phyloP scores from a whole-genome alignment of 2,329 filamentous ascomycete species.

The Sporothrix euskadiensis region DNA sequence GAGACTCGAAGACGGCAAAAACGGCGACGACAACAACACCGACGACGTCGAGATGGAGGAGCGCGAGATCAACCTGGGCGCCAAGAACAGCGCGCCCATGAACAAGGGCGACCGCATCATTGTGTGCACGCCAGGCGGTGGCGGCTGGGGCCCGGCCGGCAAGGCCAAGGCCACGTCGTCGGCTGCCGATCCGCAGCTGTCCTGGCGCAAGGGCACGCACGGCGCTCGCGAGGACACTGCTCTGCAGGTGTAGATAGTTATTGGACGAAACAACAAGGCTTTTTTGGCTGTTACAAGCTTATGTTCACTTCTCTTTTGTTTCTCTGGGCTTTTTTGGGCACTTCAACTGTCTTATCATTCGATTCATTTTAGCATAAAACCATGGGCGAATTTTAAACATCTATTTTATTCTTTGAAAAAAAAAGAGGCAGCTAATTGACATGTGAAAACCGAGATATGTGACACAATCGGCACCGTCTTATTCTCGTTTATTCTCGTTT shows the following conservation, averaged over 20 bases:
- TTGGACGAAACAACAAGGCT: background rate
- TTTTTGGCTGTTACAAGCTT: background rate
- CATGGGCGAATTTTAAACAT: too few species aligned
- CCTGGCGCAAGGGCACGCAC: slow-evolving; percentile 59
- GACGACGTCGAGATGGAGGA: slow-evolving; percentile 53
- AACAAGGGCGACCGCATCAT: slow-evolving; percentile 75
- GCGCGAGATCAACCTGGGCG: slow-evolving; percentile 69
- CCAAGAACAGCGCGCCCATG: slow-evolving; percentile 79
- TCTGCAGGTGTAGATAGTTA: slow-evolving; percentile 1
- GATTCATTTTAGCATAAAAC: too few species aligned
- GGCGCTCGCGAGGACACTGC: slow-evolving; percentile 55
- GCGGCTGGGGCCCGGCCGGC: slow-evolving; percentile 69
- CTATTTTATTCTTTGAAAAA: too few species aligned
- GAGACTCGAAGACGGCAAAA: slow-evolving; percentile 38
- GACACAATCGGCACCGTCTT: background rate
- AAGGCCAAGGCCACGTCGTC: slow-evolving; percentile 53
- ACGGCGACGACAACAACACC: slow-evolving; percentile 32
- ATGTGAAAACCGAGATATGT: background rate
- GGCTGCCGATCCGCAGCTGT: slow-evolving; percentile 55
- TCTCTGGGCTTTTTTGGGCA: too few species aligned
- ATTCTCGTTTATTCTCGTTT: background rate
- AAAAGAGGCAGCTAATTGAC: too few species aligned
- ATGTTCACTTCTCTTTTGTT: too few species aligned
- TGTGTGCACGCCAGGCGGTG: slow-evolving; percentile 74
- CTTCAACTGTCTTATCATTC: too few species aligned